Evolutionary conservation across 2,329 filamentous ascomycete species (phyloP), one percentile per base, ranked within the genome.

Genomic region (Hyphodiscus sp.): DNA sequence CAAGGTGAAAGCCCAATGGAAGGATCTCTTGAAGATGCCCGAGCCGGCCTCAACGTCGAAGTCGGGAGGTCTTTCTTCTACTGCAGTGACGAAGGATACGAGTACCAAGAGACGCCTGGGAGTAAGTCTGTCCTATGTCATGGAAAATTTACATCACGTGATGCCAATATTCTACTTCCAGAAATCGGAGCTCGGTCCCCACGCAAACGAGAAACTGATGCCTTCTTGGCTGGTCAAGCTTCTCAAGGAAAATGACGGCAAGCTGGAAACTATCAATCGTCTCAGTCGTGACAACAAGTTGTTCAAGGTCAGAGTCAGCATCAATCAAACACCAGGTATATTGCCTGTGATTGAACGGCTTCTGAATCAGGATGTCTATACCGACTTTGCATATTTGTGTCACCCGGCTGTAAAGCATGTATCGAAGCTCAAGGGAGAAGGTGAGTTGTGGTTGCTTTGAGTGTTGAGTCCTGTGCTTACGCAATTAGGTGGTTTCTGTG

Each of bases 401-500:
- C 83, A 91, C 63, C 79, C 86, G 1, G 76, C 77, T 47, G 86
- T 90, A 0, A 77, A 83, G 47, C 91, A 96, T 65, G 78, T 97
- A 23, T 89, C 87, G 49, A 95, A 95, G 65, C 76, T 95, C 50
- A 80, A 78, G n/a, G 78, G 75, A 56, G 91, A 96, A 72, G 83
- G 82, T 79, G 68, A 30, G 61, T 15, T n/a, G 18, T n/a, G 47
- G 13, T 20, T 18, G 19, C 33, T 49, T 30, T 43, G 20, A 19
- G 33, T n/a, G 20, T 18, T 9, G 5, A 41, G 43, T 41, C 33
- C 16, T 47, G 26, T 46, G 19, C 49, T 56, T 42, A 58, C 42
- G 23, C 33, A 10, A 13, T 16, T 20, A 81, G 91, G 91, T 20
- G 88, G 90, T 6, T 97, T 97, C 68, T 97, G 92, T 67, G 92